Conservation (phyloP, 495 filamentous ascomycete genomes). For the Penicillium desertorum region DNA sequence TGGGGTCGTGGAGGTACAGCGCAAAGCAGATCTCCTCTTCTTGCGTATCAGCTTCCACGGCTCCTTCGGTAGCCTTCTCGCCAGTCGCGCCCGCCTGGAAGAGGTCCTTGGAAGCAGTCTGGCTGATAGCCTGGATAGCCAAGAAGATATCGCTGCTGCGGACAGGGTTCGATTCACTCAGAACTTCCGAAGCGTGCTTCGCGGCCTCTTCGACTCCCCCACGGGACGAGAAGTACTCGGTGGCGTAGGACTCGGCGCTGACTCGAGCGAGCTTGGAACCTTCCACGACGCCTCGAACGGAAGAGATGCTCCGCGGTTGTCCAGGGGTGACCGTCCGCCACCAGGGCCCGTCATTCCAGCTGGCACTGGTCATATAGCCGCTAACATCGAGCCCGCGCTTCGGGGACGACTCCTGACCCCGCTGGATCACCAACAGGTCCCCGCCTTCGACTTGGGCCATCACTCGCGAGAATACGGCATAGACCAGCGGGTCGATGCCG, state of each 20-base stretch:
- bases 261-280: constrained; percentile 86
- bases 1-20: constrained; percentile 87
- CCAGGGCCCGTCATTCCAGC: constrained; percentile 93
- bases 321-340: constrained; percentile 70
- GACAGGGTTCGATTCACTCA: constrained; percentile 82
- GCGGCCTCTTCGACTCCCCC: constrained; percentile 81
- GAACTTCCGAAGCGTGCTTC: constrained; percentile 67
- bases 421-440: constrained; percentile 93
- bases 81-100: constrained; percentile 60
- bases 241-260: constrained; percentile 81
- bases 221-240: constrained; percentile 71
- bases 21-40: constrained; percentile 75
- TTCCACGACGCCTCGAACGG: constrained; percentile 76
- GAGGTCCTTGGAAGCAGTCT: constrained; percentile 59
- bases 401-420: constrained; percentile 78
- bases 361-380: constrained; percentile 53
- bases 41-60: constrained; percentile 48
- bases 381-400: constrained; percentile 59
- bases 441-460: constrained; percentile 99
- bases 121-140: constrained; percentile 80
- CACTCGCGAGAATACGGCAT: constrained; percentile 89
- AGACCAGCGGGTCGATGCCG: constrained; percentile 88
- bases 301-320: constrained; percentile 70
- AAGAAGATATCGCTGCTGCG: constrained; percentile 94
- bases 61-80: constrained; percentile 55